Evolutionary conservation across 371 early-diverging fungal species (phyloP), one percentile per base, ranked within the genome.

Genomic region (Mucor plumbeus): DNA sequence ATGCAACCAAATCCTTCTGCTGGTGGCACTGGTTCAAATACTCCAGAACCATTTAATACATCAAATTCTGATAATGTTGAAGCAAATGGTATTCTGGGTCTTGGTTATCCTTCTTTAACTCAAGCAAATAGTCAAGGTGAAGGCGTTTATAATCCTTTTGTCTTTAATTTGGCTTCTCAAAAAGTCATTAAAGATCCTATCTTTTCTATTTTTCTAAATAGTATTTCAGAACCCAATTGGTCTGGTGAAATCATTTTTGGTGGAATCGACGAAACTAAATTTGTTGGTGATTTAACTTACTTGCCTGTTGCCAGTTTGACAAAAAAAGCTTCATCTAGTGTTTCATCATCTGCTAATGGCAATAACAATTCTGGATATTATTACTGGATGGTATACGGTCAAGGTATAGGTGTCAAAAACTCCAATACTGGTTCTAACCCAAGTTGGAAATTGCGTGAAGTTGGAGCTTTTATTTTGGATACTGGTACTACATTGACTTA

Each of bases 241-340:
- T 71, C 81, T 0, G 91, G 89, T 14, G 85, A 88, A 59, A 80
- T 88, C 53, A 82, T 82, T 21, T 80, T 91, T 73, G 88, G 88
- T 7, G 89, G 85, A 3, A 78, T 80, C 39, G 87, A 91, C 67
- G 15, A 61, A 14, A 59, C 77, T 55, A 85, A 85, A 66, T 88
- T 76, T 65, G 63, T 70, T 1, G 89, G 90, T 11, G 71, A 78
- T 4, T 55, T 89, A 44, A 71, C 69, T 5, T 89, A 87, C 50
- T 57, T 80, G 33, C 77, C 83, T 7, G 83, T 83, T 0, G 77
- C 77, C 0, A 63, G 70, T n/a, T 58, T 79, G 4, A 68, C 64
- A 6, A 63, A 71, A 10, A 59, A 50, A 41, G 35, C 61, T 7
- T 64, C 40, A 10, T 53, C 43, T 7, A n/a, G 34, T 5, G n/a